Base-by-base conservation (phyloP, 169 alveolate species). In the Condylostoma magnum region DNA sequence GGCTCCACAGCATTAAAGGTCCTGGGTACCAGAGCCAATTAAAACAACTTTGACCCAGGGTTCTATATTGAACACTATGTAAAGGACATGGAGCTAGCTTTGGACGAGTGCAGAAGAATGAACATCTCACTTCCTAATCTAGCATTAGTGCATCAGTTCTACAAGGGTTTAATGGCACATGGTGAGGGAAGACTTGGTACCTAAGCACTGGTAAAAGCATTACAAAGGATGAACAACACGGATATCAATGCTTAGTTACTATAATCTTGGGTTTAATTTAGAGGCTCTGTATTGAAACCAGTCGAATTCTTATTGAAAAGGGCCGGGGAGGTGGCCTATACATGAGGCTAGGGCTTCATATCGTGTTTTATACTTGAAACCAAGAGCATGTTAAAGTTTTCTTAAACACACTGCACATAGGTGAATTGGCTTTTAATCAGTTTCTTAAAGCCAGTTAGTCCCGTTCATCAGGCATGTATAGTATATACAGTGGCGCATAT, bases 381-480 rank as follows among this genome's bases (percentile, higher is more conserved):
- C 48, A 6, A 78, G 12, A 27, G 53, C 52, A 33, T 48, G 43
- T 34, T 81, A 54, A 2, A 87, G 69, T 55, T 87, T 87, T 69
- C 89, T 77, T 33, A 83, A 55, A 34, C 94, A 87, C 27, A 87
- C 76, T 15, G 82, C 84, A 50, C 94, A 87, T 18, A 81, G 33
- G 28, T 75, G 43, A 25, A 31, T 4, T n/a, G 93, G 95, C 41
- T 83, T 85, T 55, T 54, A 44, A 58, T 85, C 80, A 50, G 66
- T 89, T 73, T 91, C 96, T 38, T 71, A 65, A 31, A 67, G 75
- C 41, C 66, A 52, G 60, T 81, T 86, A 34, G 80, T 53, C 27
- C 97, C 97, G 71, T 92, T 92, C 97, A 92, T 89, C 27, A 87
- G 46, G 63, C 97, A 92, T 44, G 83, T 68, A 76, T 79, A 80